phyloP scores from a whole-genome alignment of 2,329 filamentous ascomycete genomes.

The Phaeosphaeria sp. region DNA sequence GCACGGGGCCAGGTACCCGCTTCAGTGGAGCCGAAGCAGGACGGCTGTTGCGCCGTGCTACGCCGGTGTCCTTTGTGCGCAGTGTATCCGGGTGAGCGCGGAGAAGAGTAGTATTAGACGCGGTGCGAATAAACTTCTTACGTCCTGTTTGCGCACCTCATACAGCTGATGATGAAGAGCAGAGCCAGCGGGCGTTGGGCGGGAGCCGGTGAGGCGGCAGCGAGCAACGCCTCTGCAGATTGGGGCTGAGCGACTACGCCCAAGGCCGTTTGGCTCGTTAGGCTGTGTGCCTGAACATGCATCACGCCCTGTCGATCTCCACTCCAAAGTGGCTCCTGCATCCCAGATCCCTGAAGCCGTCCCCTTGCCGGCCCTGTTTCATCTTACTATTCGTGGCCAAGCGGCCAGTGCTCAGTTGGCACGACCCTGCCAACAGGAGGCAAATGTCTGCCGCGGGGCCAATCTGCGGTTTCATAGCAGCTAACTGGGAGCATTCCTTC shows the following conservation, averaged over 20 bases:
- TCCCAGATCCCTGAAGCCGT: slow-evolving; percentile 1
- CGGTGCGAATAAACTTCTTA: slow-evolving; percentile 11
- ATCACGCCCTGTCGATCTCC: slow-evolving; percentile 6
- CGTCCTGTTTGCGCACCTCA: not conserved
- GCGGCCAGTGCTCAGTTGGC: slow-evolving; percentile 22
- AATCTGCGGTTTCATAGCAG: slow-evolving; percentile 43
- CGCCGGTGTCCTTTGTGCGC: slow-evolving; percentile 8
- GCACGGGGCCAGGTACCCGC: slow-evolving; percentile 15
- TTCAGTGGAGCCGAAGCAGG: slow-evolving; percentile 1
- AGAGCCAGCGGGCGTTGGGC: not conserved
- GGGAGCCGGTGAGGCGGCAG: not conserved
- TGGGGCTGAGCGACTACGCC: slow-evolving; percentile 16
- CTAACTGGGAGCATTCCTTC: slow-evolving; percentile 47
- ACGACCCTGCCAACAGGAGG: slow-evolving; percentile 25
- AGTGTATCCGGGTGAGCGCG: slow-evolving; percentile 4
- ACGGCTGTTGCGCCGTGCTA: slow-evolving; percentile 2
- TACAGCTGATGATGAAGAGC: slow-evolving; percentile 10
- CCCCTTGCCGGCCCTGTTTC: slow-evolving; percentile 42
- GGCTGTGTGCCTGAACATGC: slow-evolving; percentile 25
- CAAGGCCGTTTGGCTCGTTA: slow-evolving; percentile 23
- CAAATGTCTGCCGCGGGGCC: slow-evolving; percentile 24
- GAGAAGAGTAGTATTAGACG: not conserved
- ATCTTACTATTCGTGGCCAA: slow-evolving; percentile 32
- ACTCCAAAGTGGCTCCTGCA: not conserved
- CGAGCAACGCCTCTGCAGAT: not conserved